Conservation (phyloP, 2,329 filamentous ascomycete species). For the Hymenoscyphus infarciens region DNA sequence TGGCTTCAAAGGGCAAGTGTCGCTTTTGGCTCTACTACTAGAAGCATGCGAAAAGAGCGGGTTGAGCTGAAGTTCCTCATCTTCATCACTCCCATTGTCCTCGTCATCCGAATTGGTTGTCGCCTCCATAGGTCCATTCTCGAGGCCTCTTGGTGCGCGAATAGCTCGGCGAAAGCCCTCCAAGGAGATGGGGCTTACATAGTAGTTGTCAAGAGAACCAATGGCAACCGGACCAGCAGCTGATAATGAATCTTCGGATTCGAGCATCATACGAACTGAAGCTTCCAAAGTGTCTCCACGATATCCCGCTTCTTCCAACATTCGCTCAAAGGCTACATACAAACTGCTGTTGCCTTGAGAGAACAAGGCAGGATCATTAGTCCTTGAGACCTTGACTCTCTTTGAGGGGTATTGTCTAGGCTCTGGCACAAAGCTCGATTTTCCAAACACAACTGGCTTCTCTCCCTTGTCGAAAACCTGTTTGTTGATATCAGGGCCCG, state of each 20-base stretch:
- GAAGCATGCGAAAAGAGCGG: background rate
- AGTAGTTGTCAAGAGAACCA: constrained; percentile 1
- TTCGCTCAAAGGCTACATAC: constrained; percentile 19
- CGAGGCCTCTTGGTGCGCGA: background rate
- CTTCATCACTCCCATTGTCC: background rate
- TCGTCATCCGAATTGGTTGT: background rate
- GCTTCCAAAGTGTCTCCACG: constrained; percentile 19
- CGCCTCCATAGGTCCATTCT: constrained; percentile 1
- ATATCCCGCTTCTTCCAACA: constrained; percentile 31
- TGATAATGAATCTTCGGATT: constrained; percentile 16
- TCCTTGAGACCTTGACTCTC: constrained; percentile 17
- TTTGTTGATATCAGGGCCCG: constrained; percentile 54
- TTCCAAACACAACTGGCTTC: constrained; percentile 45
- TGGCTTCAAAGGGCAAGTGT: constrained; percentile 40
- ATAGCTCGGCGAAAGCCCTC: constrained; percentile 1
- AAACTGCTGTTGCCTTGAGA: constrained; percentile 4
- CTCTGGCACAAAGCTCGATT: constrained; percentile 38
- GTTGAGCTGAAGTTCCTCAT: background rate
- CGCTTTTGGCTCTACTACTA: constrained; percentile 15
- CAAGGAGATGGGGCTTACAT: background rate
- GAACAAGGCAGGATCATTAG: constrained; percentile 2
- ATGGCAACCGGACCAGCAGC: background rate
- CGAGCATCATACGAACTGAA: constrained; percentile 24
- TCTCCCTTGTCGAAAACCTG: constrained; percentile 41
- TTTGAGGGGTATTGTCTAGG: constrained; percentile 17